Evolutionary conservation across 345 rosid species (phyloP), one percentile per base, ranked within the genome.

Genomic region (Moricandia arvensis): DNA sequence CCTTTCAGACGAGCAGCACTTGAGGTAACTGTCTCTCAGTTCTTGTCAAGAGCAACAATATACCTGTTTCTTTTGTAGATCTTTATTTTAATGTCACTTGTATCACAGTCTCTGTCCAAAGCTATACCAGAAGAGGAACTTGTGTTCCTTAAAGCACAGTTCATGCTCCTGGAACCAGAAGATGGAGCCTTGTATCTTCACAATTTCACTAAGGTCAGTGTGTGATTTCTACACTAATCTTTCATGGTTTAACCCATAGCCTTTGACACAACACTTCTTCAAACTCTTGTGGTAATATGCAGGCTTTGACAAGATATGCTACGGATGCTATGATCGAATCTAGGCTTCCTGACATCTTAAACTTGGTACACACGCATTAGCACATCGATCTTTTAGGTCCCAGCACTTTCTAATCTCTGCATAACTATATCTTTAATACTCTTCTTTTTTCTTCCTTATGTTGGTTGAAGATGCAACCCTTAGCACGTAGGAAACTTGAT

Each of bases 311-410:
- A 63, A 84, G 83, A 80, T 84, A 84, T 81, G 82, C 76, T 51
- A 91, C 97, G 13, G 91, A 93, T 77, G 94, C 93, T 73, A 91
- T 93, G 96, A 81, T 62, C 55, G 97, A 90, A 76, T 82, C 96
- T 2, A 88, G 87, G 82, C 90, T 90, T 79, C 82, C 83, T 69
- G 93, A 90, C 57, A 86, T 93, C 77, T 79, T 93, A 62, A 81
- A 83, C 78, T n/a, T 72, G 84, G 98, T 93, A 83, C 34, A 7
- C 57, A 49, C 57, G 21, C 10, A 45, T 60, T 7, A 57, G 21
- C 75, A 47, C 43, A 59, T 63, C 3, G 24, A 62, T 38, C 13
- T 49, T 17, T 41, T 37, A 34, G 30, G 35, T 63, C 65, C 3
- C 31, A 45, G 1, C 3, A n/a, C 34, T 26, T 16, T 75, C 11